Evolutionary conservation across 2,329 filamentous ascomycete genomes (phyloP).

Genomic region (Arthroderma uncinatum): DNA sequence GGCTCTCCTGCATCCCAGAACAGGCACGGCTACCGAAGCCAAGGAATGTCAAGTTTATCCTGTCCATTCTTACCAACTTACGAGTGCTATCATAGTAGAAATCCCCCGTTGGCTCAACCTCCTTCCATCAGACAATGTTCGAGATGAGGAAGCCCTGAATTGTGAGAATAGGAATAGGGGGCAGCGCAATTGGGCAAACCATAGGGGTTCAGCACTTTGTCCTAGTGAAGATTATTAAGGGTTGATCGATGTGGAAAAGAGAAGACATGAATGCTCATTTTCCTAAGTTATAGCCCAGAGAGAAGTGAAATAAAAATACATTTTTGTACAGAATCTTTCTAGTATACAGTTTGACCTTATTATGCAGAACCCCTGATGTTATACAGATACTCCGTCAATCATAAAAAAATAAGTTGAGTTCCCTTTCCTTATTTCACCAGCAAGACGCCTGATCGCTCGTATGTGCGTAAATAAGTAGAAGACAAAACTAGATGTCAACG

Average conservation of each 20-base stretch:
- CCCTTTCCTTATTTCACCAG: not conserved
- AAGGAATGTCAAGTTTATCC: not conserved
- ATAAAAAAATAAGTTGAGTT: constrained; percentile 1
- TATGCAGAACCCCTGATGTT: not conserved
- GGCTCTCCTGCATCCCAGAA: not conserved
- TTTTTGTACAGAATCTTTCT: constrained; percentile 2
- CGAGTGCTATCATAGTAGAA: not conserved
- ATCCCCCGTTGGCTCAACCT: not conserved
- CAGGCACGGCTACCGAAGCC: not conserved
- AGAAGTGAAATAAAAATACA: constrained; percentile 1
- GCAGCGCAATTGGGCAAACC: too few relatives aligned
- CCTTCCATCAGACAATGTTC: not conserved
- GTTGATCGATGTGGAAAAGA: not conserved
- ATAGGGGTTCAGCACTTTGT: too few relatives aligned
- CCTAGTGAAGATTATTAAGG: not conserved
- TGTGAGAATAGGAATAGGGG: too few relatives aligned
- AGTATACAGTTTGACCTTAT: constrained; percentile 7
- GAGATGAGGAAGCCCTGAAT: too few relatives aligned
- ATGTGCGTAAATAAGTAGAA: not conserved
- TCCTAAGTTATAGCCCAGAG: not conserved
- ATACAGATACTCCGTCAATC: constrained; percentile 4
- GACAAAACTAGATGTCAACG: not conserved
- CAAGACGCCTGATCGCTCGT: not conserved
- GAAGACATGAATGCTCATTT: not conserved
- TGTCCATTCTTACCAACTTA: not conserved